Percentiles rank a stretch among this genome's conserved stretches.
phyloP scores from a whole-genome alignment of 2,329 filamentous ascomycete genomes.

The Cercospora sojina region DNA sequence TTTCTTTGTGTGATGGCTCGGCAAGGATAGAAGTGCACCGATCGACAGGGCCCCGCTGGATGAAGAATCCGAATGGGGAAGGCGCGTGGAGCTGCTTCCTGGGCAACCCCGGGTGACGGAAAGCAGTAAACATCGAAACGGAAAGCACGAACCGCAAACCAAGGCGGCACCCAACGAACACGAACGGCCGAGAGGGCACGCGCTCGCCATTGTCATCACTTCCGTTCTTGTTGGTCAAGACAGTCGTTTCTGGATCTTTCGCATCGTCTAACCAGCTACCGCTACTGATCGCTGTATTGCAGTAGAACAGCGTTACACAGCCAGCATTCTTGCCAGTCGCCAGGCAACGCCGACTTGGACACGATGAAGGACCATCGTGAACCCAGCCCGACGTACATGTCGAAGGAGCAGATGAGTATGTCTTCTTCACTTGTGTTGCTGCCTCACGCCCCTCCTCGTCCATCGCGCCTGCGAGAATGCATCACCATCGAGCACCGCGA shows the following conservation, averaged over 20 bases:
- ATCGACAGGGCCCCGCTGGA: background rate
- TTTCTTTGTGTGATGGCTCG: background rate
- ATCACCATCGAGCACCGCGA: slow-evolving; percentile 12
- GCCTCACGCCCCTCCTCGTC: slow-evolving; percentile 27
- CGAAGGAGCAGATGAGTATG: slow-evolving; percentile 34
- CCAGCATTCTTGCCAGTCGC: background rate
- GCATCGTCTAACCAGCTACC: background rate
- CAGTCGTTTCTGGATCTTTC: background rate
- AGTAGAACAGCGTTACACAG: background rate
- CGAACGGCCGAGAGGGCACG: background rate
- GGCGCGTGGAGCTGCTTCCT: slow-evolving; percentile 1
- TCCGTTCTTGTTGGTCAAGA: background rate
- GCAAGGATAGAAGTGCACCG: background rate
- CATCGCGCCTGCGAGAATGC: slow-evolving; percentile 29
- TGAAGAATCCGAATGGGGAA: background rate
- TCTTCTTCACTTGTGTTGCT: slow-evolving; percentile 17
- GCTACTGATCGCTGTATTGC: background rate
- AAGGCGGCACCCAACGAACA: background rate
- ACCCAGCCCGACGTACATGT: slow-evolving; percentile 33
- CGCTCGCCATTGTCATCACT: background rate
- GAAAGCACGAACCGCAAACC: background rate
- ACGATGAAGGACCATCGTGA: slow-evolving; percentile 11
- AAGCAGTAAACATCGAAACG: background rate
- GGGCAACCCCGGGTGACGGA: background rate
- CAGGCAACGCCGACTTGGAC: background rate